These are phyloP conservation scores for Gracilaria vermiculophylla DNA, from an alignment of 23 red algal species.

Conservation along the genomic window DNA sequence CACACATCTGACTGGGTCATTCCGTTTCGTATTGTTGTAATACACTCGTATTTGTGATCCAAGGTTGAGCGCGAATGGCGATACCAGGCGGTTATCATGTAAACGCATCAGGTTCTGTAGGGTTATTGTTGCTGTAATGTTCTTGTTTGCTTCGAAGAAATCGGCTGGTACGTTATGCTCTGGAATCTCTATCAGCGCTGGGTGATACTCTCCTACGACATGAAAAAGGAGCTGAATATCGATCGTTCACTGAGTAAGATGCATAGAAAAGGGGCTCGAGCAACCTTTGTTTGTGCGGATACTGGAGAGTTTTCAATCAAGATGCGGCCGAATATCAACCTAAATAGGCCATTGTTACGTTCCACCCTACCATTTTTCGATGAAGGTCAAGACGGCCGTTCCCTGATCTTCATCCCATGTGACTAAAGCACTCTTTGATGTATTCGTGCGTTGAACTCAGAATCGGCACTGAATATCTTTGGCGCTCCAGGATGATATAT, in stretches of 20 bases:
- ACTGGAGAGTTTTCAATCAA: not conserved
- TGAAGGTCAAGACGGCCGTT: not conserved
- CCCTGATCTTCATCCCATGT: not conserved
- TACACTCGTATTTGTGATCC: conserved; percentile 12
- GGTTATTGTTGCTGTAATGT: conserved; percentile 4
- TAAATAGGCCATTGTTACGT: conserved; percentile 33
- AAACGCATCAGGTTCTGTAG: conserved; percentile 35
- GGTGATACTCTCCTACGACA: conserved; percentile 7
- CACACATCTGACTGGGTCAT: conserved; percentile 24
- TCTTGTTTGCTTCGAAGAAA: conserved; percentile 34
- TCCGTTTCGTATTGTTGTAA: conserved; percentile 39
- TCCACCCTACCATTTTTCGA: conserved; percentile 32
- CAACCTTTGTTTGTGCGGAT: not conserved
- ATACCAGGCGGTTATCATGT: not conserved
- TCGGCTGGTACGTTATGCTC: not conserved
- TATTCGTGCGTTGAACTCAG: conserved; percentile 1
- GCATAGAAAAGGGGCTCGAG: not conserved
- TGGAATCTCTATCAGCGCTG: not conserved
- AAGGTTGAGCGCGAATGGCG: not conserved
- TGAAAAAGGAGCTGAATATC: conserved; percentile 42
- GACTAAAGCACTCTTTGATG: not conserved
- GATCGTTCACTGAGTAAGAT: conserved; percentile 18
- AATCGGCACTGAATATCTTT: not conserved
- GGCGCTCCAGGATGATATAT: conserved; percentile 51
- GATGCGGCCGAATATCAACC: not conserved